Evolutionary conservation across 305 asterid genomes (phyloP).

Genomic region (Fraxinus nigra): DNA sequence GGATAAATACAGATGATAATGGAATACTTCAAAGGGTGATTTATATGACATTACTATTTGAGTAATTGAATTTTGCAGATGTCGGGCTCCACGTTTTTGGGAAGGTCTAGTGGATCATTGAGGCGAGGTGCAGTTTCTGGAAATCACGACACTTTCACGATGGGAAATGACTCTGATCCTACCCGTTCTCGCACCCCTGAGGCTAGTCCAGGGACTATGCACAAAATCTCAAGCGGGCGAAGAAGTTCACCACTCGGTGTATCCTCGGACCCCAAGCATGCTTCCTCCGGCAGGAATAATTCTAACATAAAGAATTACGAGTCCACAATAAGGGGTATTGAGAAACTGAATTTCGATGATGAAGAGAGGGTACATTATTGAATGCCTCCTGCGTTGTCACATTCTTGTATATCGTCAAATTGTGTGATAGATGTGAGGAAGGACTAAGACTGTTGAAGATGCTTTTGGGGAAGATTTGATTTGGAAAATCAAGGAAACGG

Average conservation of each 20-base stretch:
- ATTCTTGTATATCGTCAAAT: conserved; percentile 37
- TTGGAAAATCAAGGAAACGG: conserved; percentile 28
- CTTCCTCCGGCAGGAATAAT: conserved; percentile 50
- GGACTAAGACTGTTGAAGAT: conserved; percentile 25
- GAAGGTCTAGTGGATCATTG: conserved; percentile 65
- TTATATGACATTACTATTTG: neutral
- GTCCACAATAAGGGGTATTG: conserved; percentile 68
- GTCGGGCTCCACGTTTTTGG: conserved; percentile 40
- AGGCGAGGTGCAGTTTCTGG: conserved; percentile 68
- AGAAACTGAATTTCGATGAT: conserved; percentile 65
- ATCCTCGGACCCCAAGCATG: conserved; percentile 55
- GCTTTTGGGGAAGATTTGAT: conserved; percentile 30
- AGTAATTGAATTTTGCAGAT: conserved; percentile 29
- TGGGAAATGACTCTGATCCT: conserved; percentile 66
- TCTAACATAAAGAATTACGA: conserved; percentile 58
- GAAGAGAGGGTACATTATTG: conserved; percentile 47
- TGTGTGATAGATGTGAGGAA: conserved; percentile 35
- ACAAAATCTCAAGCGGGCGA: conserved; percentile 55
- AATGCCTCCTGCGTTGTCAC: conserved; percentile 11
- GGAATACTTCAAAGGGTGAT: neutral
- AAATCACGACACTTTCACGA: conserved; percentile 56
- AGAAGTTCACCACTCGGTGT: conserved; percentile 61
- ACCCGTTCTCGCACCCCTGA: conserved; percentile 67
- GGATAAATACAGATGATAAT: neutral
- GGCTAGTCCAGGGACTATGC: conserved; percentile 60